Base-by-base conservation (phyloP, 139 green algal genomes). In the Pedinophyceae sp. region DNA sequence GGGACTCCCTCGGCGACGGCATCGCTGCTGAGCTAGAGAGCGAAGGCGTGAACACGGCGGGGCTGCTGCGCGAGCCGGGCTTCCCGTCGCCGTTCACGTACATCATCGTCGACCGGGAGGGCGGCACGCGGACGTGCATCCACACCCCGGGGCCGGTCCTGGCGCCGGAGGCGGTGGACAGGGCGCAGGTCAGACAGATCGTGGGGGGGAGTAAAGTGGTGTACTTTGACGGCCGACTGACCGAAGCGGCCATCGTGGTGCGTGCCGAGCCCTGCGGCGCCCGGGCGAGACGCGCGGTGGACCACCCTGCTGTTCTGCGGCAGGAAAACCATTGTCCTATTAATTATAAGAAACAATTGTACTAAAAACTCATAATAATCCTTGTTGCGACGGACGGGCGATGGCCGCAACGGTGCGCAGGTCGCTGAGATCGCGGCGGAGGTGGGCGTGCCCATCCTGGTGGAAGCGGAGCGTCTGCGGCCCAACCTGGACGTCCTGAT, bases 41-140 rank as follows among this genome's bases (percentile, higher is more conserved):
- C 1, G 89, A 95, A 22, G 88, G 88, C 16, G 69, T 97, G 0
- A 65, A 89, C 61, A 90, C 84, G 0, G 26, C 24, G 4, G 64
- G 70, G 24, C 38, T 96, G 25, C 48, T 94, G 45, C 55, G 81
- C 0, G 76, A 74, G 4, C 3, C 59, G 6, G 74, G 69, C 2
- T 41, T 61, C 13, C 67, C 81, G n/a, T 93, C 86, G 1, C 87
- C 87, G n/a, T 96, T 95, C 68, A 96, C 88, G 0, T 96, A 96
- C 76, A 95, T 96, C 61, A 94, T 96, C 45, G 86, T 96, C 0
- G 88, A 95, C 59, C 50, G 73, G 3, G 25, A 66, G 69, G 83
- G 85, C 81, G 74, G 76, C 65, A 93, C 82, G 0, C 68, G 86
- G 40, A 94, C 83, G 2, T 97, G 89, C 74, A 95, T 97, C 47